A percentile compares a stretch with the other conserved stretches of the same genome.
Conservation (phyloP, 148 eudicot genomes). For the Linanthus parryae region DNA sequence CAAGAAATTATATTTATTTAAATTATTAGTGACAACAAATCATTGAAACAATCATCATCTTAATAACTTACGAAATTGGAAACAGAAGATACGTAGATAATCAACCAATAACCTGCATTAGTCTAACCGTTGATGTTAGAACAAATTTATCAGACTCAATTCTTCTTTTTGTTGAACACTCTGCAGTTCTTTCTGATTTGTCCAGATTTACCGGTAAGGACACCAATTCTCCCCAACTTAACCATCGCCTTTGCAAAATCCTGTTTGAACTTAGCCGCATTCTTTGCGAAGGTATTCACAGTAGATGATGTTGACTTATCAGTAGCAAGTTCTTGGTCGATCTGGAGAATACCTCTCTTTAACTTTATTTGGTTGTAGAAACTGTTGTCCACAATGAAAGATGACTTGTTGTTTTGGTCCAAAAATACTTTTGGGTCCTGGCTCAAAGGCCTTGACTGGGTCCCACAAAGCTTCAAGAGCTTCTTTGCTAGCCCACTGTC, state of each 20-base stretch:
- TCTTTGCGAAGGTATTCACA: slow-evolving; percentile 10
- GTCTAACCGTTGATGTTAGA: too few species aligned
- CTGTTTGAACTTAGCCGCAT: slow-evolving; percentile 11
- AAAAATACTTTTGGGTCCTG: slow-evolving; percentile 23
- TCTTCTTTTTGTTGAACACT: too few species aligned
- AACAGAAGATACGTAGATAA: too few species aligned
- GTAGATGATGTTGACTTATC: slow-evolving; percentile 17
- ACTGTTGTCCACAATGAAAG: slow-evolving; percentile 20
- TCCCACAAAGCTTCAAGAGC: slow-evolving; percentile 18
- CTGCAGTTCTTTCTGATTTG: slow-evolving; percentile 30
- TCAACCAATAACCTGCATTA: too few species aligned
- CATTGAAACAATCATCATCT: too few species aligned
- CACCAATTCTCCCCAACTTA: slow-evolving; percentile 20
- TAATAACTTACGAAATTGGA: too few species aligned
- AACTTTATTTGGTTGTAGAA: slow-evolving; percentile 18
- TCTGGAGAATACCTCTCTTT: slow-evolving; percentile 20
- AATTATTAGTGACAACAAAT: too few species aligned
- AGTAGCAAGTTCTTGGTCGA: slow-evolving; percentile 23
- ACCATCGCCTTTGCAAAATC: slow-evolving; percentile 24
- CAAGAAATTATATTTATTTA: too few species aligned
- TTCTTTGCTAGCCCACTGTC: slow-evolving; percentile 14
- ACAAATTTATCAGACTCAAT: too few species aligned
- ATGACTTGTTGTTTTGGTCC: slow-evolving; percentile 29
- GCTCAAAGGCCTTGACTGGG: slow-evolving; percentile 9
- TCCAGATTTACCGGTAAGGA: slow-evolving; percentile 23